phyloP scores from a whole-genome alignment of 768 basidiomycete species.

The Amanita thiersii region DNA sequence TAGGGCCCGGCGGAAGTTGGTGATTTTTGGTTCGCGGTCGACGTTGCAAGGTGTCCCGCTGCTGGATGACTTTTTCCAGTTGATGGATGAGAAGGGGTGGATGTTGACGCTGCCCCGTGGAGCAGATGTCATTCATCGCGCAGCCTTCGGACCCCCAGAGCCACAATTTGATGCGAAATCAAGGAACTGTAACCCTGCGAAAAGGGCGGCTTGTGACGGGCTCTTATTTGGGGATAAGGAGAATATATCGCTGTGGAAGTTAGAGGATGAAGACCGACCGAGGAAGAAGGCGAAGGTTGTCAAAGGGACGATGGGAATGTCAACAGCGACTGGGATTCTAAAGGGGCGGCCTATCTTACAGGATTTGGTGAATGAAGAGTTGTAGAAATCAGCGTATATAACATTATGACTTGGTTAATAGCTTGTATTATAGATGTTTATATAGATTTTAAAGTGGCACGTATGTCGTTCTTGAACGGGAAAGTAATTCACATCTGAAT shows the following conservation, averaged over 20 bases:
- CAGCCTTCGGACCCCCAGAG: too few species aligned
- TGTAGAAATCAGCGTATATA: constrained; percentile 4
- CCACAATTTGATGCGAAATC: constrained; percentile 12
- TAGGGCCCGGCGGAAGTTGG: constrained; percentile 81
- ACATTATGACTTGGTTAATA: background rate
- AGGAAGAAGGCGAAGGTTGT: constrained; percentile 10
- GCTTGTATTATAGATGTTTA: background rate
- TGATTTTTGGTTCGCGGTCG: constrained; percentile 82
- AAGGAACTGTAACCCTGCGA: background rate
- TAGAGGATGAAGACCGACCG: constrained; percentile 1
- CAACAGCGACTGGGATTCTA: constrained; percentile 31
- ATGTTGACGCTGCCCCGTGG: constrained; percentile 46
- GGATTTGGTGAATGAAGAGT: constrained; percentile 45
- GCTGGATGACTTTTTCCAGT: constrained; percentile 41
- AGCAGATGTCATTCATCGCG: constrained; percentile 46
- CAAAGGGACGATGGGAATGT: constrained; percentile 10
- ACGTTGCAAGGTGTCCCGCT: constrained; percentile 62
- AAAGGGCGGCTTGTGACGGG: constrained; percentile 1
- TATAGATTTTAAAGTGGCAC: background rate
- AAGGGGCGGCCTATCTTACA: constrained; percentile 51
- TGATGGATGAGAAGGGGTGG: constrained; percentile 20
- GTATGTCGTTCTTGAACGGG: background rate
- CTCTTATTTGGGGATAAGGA: background rate
- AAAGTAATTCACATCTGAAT: background rate
- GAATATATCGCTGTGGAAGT: constrained; percentile 5